Evolutionary conservation across 2,329 filamentous ascomycete species (phyloP).

Genomic region (Chalaropsis thielavioides): DNA sequence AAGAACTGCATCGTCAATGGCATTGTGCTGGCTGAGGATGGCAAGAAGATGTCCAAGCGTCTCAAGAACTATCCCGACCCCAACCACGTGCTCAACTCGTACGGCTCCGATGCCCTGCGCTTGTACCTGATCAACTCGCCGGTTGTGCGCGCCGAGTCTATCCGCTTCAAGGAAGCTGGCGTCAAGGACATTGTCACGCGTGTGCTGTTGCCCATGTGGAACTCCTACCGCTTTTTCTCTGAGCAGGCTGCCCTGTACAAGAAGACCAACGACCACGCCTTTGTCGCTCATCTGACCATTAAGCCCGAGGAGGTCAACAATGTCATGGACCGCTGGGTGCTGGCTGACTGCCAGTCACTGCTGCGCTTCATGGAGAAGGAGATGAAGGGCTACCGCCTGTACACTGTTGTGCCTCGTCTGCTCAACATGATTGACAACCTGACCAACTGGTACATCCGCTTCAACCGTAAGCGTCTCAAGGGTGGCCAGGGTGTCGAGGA

Average conservation of each 20-base stretch:
- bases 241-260: constrained; percentile 21
- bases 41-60: constrained; percentile 24
- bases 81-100: constrained; percentile 19
- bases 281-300: constrained; percentile 18
- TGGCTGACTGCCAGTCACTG: constrained; percentile 82
- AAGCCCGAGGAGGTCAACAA: constrained; percentile 19
- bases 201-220: constrained; percentile 23
- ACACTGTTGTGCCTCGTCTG: constrained; percentile 70
- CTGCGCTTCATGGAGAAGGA: constrained; percentile 85
- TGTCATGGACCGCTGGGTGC: constrained; percentile 91
- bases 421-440: constrained; percentile 68
- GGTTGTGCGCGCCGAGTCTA: constrained; percentile 22
- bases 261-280: constrained; percentile 20
- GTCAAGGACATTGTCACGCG: constrained; percentile 22
- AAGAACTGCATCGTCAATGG: constrained; percentile 23
- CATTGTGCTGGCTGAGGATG: constrained; percentile 22
- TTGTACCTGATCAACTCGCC: constrained; percentile 23
- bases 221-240: constrained; percentile 23
- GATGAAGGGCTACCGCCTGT: constrained; percentile 66
- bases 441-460: constrained; percentile 86
- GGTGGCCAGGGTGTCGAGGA: constrained; percentile 55
- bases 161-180: constrained; percentile 22
- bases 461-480: constrained; percentile 74
- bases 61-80: constrained; percentile 23
- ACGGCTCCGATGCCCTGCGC: constrained; percentile 22